Evolutionary conservation across 306 rosid species (phyloP).

Genomic region (Aeschynomene evenia): DNA sequence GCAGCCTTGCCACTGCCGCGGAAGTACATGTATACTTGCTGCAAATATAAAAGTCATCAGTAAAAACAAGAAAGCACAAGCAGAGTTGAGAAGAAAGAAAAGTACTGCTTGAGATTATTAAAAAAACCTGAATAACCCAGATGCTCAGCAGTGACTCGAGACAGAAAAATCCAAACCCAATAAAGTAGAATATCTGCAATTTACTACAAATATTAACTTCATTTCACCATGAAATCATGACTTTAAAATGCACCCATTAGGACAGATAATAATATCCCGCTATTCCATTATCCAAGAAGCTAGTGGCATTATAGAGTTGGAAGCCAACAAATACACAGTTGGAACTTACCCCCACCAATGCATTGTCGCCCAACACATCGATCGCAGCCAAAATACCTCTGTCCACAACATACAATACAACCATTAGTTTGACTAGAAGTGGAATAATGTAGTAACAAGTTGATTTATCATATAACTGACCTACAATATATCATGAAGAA

Average conservation of each 20-base stretch:
- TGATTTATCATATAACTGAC: background rate
- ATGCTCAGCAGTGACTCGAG: conserved; percentile 76
- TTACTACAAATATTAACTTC: conserved; percentile 32
- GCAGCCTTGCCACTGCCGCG: conserved; percentile 92
- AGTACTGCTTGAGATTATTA: conserved; percentile 11
- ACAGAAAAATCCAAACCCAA: conserved; percentile 72
- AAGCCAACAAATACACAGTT: conserved; percentile 22
- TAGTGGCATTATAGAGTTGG: background rate
- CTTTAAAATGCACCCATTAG: background rate
- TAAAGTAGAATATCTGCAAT: conserved; percentile 77
- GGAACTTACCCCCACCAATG: conserved; percentile 64
- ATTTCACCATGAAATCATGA: conserved; percentile 21
- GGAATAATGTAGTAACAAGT: background rate
- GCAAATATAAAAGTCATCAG: conserved; percentile 37
- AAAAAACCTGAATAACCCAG: conserved; percentile 95
- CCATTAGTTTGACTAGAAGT: conserved; percentile 32
- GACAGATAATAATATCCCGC: background rate
- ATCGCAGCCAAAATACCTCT: conserved; percentile 89
- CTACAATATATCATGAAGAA: conserved; percentile 15
- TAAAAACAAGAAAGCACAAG: conserved; percentile 20
- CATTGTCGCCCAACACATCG: conserved; percentile 47
- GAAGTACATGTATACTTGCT: conserved; percentile 95
- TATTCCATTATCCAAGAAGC: conserved; percentile 19
- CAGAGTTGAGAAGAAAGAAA: conserved; percentile 12
- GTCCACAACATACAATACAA: conserved; percentile 40